Conservation (phyloP, 108 stramenopile species). For the Chaetoceros tenuissimus region DNA sequence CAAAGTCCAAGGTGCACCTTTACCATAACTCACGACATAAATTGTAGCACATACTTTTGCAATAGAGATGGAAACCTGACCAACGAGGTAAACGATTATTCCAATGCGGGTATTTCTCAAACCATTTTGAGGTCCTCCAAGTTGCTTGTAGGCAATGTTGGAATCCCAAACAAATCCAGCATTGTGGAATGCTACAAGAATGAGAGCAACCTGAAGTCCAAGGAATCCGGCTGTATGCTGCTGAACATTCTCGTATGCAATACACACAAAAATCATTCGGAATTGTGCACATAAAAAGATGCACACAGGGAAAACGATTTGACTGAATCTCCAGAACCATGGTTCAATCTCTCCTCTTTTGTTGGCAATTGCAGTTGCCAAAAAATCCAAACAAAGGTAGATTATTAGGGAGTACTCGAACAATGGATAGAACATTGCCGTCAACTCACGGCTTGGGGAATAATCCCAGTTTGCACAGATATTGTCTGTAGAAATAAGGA, state of each 20-base stretch:
- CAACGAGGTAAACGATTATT: slow-evolving; percentile 5
- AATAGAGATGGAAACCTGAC: neutral
- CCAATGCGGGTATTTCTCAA: neutral
- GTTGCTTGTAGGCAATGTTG: neutral
- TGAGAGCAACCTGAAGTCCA: slow-evolving; percentile 9
- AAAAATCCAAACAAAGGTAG: slow-evolving; percentile 13
- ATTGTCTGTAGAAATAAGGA: too few relatives aligned
- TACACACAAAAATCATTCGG: slow-evolving; percentile 17
- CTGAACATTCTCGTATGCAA: slow-evolving; percentile 6
- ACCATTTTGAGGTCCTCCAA: too few relatives aligned
- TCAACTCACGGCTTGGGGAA: slow-evolving; percentile 12
- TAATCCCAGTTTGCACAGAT: slow-evolving; percentile 23
- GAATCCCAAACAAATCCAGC: slow-evolving; percentile 2
- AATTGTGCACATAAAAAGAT: slow-evolving; percentile 6
- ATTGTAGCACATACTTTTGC: slow-evolving; percentile 2
- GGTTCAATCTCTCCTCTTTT: slow-evolving; percentile 6
- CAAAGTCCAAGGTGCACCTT: too few relatives aligned
- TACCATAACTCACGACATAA: slow-evolving; percentile 1
- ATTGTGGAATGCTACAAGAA: slow-evolving; percentile 4
- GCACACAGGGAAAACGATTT: slow-evolving; percentile 3
- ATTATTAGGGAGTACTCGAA: slow-evolving; percentile 21
- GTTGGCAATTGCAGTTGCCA: neutral
- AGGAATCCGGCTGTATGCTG: slow-evolving; percentile 11
- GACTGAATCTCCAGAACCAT: slow-evolving; percentile 7
- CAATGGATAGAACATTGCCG: slow-evolving; percentile 13